Evolutionary conservation across 345 rosid genomes (phyloP).

Genomic region (Eucalyptus curtisii): DNA sequence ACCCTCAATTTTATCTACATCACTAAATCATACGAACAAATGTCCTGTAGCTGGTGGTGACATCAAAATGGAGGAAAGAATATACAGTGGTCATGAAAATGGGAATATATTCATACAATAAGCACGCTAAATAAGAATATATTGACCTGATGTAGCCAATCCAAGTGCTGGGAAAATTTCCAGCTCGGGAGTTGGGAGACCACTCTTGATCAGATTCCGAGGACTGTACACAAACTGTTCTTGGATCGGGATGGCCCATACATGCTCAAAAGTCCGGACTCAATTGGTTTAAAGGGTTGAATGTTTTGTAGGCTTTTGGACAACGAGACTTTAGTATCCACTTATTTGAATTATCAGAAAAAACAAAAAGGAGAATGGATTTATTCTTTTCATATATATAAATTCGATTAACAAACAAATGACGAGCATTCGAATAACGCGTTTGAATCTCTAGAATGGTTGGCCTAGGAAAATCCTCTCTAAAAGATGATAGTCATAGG

Average conservation of each 20-base stretch:
- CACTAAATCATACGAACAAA: background rate
- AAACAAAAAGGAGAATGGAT: rapidly evolving
- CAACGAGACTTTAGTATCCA: rapidly evolving
- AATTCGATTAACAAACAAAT: background rate
- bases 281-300: rapidly evolving
- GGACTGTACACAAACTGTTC: rapidly evolving
- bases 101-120: background rate
- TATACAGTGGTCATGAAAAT: background rate
- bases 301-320: rapidly evolving
- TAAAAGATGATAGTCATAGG: background rate
- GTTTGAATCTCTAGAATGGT: background rate
- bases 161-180: background rate
- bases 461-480: background rate
- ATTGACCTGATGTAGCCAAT: background rate
- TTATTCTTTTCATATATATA: background rate
- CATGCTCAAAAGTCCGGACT: rapidly evolving
- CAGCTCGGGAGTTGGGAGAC: background rate
- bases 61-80: background rate
- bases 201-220: background rate
- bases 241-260: rapidly evolving
- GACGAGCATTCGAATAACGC: background rate
- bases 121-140: background rate
- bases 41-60: background rate
- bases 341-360: rapidly evolving
- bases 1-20: background rate